Evolutionary conservation across 148 eudicot genomes (phyloP), one percentile per base, ranked within the genome.

Genomic region (Amaranthus palmeri): DNA sequence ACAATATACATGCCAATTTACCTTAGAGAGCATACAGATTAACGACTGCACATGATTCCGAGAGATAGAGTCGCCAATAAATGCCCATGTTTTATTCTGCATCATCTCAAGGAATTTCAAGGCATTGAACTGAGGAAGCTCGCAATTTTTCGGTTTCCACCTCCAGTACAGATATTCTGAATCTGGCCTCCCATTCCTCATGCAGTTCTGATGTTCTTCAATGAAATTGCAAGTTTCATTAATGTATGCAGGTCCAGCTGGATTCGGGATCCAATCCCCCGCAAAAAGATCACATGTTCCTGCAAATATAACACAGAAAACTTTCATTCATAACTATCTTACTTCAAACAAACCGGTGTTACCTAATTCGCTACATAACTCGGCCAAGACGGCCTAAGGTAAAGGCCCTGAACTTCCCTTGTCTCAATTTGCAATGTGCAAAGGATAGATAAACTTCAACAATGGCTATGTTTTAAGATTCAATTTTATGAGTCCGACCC

Each of bases 161-260:
- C 73, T 85, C 98, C 95, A 93, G 74, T 85, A 83, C 6, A 90
- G 86, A 84, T 90, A 90, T 48, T 80, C 89, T 15, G 80, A 72
- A 74, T 93, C 96, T 36, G 95, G 88, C 74, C 96, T 83, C 54
- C 98, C 98, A 78, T 93, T 93, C 69, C 11, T 83, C 80, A 90
- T 79, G 77, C 92, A 93, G 71, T 88, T 89, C 79, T 93, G 98
- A 76, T 81, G 92, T 12, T 36, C 49, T 66, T 88, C 92, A 56
- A 93, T 91, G 36, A 77, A 74, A 54, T 83, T 55, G 73, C 97
- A 93, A 41, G 83, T 93, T 43, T 86, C 86, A 75, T 91, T 87
- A 1, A 89, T 90, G 80, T 90, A 93, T 6, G 63, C 62, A 6
- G 92, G 96, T 68, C 90, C 88, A 46, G 76, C 80, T 15, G 85